Conservation (phyloP, 305 asterid species). For the Plantago coronopus region DNA sequence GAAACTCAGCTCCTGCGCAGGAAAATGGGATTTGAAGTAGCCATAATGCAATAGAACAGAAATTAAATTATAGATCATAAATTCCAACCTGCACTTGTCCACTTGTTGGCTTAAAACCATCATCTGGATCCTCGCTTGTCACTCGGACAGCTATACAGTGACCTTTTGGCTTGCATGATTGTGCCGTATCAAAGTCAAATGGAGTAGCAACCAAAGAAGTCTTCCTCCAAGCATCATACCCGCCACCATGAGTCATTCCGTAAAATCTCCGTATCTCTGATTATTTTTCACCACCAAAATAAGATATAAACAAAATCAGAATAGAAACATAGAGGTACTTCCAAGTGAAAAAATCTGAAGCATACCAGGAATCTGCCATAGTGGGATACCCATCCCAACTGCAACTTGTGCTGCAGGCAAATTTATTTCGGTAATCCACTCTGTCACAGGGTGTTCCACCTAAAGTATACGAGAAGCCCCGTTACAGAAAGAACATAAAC, state of each 20-base stretch:
- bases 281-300: constrained; percentile 8
- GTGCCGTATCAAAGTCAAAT: constrained; percentile 88
- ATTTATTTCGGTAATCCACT: constrained; percentile 98
- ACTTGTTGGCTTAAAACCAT: constrained; percentile 97
- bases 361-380: constrained; percentile 97
- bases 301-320: constrained; percentile 17
- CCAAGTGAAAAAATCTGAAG: constrained; percentile 19
- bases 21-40: constrained; percentile 21
- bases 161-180: constrained; percentile 84
- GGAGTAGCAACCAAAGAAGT: constrained; percentile 69
- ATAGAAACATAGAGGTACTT: constrained; percentile 3
- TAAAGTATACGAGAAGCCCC: constrained; percentile 29
- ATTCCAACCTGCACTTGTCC: constrained; percentile 89
- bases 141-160: constrained; percentile 99
- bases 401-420: constrained; percentile 97
- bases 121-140: constrained; percentile 99
- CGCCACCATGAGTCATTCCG: constrained; percentile 89
- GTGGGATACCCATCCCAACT: constrained; percentile 98
- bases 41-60: constrained; percentile 15
- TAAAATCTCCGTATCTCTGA: constrained; percentile 87
- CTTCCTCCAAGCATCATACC: constrained; percentile 93
- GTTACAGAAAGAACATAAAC: constrained; percentile 8
- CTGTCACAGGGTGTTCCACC: constrained; percentile 99
- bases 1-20: constrained; percentile 84
- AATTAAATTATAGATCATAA: constrained; percentile 20